Evolutionary conservation across 2,329 filamentous ascomycete species (phyloP), one percentile per base, ranked within the genome.

Genomic region (Fusarium algeriense): DNA sequence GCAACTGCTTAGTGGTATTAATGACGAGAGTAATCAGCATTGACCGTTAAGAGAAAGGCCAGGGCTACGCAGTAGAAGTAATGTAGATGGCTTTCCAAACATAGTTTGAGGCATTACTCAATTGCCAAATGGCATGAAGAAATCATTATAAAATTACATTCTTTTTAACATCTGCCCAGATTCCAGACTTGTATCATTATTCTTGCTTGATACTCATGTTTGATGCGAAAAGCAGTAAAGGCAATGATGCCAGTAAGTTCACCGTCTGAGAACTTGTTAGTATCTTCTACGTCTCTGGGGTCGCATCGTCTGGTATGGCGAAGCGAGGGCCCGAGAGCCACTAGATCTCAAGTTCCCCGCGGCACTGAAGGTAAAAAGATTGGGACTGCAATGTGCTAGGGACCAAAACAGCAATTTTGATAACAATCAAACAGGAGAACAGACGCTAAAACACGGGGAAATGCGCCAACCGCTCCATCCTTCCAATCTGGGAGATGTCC

Each of bases 401-500:
- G 17, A 35, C 41, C 23, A 30, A 7, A 49, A 46, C 26, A 3
- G 34, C 54, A 48, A 57, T 38, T 15, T 12, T 23, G 43, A 32
- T 40, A 12, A 17, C 15, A 57, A 28, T 7, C 15, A 26, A 49
- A 28, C 12, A 5, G 19, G 37, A 14, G 34, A 32, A n/a, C 6
- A 50, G 35, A 50, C 35, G 35, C 44, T 58, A 58, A 48, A 54
- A 55, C 9, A 30, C 57, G 49, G 57, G 49, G 49, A 60, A 60
- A 3, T 26, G 23, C 7, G 15, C 49, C 34, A 35, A 32, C 55
- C 57, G 40, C 49, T 60, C 40, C 28, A 45, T 19, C 10, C 14
- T 60, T 60, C 57, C 49, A 13, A 12, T 15, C 34, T 55, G 12
- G 28, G 48, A 37, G 30, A 37, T 7, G 14, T 43, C 45, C 28